Conservation (phyloP, 1,284 basidiomycete genomes). For the Trichosporon coremiiforme region DNA sequence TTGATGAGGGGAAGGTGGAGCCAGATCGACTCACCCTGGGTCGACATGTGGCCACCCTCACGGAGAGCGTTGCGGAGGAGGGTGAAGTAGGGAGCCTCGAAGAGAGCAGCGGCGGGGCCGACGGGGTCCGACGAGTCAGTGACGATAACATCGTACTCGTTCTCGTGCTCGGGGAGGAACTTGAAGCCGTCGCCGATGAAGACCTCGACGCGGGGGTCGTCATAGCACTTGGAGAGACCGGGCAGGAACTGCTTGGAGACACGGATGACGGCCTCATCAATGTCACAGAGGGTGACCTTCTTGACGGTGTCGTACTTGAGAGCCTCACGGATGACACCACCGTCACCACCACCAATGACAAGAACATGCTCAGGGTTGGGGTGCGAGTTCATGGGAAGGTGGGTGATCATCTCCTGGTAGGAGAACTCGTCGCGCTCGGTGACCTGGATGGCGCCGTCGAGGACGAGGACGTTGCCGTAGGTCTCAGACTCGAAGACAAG, state of each 20-base stretch:
- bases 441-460: conserved; percentile 95
- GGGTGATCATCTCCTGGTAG: conserved; percentile 99
- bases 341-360: conserved; percentile 95
- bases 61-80: conserved; percentile 86
- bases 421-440: conserved; percentile 98
- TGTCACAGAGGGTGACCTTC: conserved; percentile 93
- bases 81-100: conserved; percentile 97
- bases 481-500: conserved; percentile 93
- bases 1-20: conserved; percentile 87
- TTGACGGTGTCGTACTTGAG: conserved; percentile 92
- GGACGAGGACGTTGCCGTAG: conserved; percentile 92
- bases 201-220: conserved; percentile 82
- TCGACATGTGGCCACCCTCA: conserved; percentile 90
- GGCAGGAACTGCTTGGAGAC: conserved; percentile 93
- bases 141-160: conserved; percentile 96
- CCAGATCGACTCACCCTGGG: conserved; percentile 96
- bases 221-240: conserved; percentile 85
- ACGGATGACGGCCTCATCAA: conserved; percentile 96
- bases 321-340: conserved; percentile 94
- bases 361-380: conserved; percentile 95
- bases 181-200: conserved; percentile 96
- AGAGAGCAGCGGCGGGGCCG: conserved; percentile 90
- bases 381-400: conserved; percentile 91
- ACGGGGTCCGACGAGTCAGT: conserved; percentile 99
- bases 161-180: conserved; percentile 86